These are phyloP conservation scores for Leptomonas pyrrhocoris DNA, from an alignment of 208 protist species.

Conservation along the genomic window DNA sequence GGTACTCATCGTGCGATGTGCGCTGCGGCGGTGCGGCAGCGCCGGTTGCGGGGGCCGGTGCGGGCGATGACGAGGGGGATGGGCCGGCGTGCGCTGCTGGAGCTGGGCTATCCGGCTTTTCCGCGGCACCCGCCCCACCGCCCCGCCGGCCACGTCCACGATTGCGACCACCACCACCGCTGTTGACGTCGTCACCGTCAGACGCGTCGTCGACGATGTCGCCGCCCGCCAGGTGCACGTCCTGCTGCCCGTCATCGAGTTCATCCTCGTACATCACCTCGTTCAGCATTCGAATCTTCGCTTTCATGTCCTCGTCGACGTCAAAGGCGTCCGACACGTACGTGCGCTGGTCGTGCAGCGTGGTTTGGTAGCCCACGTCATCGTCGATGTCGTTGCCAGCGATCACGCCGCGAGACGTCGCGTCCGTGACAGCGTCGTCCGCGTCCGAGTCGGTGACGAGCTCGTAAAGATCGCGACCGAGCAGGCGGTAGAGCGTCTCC, in stretches of 20 bases:
- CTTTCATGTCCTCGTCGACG: conserved; percentile 77
- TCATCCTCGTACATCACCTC: conserved; percentile 92
- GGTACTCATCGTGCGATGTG: conserved; percentile 62
- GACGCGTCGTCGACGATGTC: conserved; percentile 41
- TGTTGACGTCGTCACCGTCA: conserved; percentile 15
- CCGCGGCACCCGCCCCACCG: background rate
- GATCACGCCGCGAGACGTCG: conserved; percentile 1
- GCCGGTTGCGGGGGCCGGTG: background rate
- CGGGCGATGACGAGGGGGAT: background rate
- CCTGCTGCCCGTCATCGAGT: conserved; percentile 76
- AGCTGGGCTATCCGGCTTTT: background rate
- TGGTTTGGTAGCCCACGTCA: conserved; percentile 26
- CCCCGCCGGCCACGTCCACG: conserved; percentile 10
- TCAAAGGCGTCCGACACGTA: conserved; percentile 55
- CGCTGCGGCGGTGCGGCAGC: background rate
- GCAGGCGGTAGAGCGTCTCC: conserved; percentile 39
- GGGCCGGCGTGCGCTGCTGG: background rate
- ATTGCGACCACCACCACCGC: background rate
- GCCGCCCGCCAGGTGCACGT: conserved; percentile 31
- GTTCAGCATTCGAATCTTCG: conserved; percentile 83
- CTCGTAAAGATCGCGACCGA: conserved; percentile 59
- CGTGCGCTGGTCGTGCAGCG: conserved; percentile 29
- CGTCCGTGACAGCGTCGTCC: conserved; percentile 36
- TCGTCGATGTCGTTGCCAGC: conserved; percentile 18
- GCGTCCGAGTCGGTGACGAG: conserved; percentile 48